Percentiles rank a stretch among this genome's conserved stretches.
Evolutionary conservation across 768 basidiomycete species (phyloP).

Genomic region (Agrocybe chaxingu): DNA sequence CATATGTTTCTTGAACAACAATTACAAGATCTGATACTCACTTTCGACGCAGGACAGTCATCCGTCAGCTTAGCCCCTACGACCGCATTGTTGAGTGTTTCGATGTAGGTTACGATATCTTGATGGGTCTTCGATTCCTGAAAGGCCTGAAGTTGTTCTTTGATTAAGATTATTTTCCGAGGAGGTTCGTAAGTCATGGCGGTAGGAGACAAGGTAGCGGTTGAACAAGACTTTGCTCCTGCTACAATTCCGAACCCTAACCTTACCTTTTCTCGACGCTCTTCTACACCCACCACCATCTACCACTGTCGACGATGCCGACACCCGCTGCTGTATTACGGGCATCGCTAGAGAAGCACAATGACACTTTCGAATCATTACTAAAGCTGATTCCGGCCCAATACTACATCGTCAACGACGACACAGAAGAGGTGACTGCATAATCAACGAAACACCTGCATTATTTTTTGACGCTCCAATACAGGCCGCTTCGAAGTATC

Average conservation of each 20-base stretch:
- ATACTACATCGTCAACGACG: slow-evolving; percentile 77
- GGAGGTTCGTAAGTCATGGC: slow-evolving; percentile 47
- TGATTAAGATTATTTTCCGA: slow-evolving; percentile 71
- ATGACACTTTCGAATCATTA: slow-evolving; percentile 80
- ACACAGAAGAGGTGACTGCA: slow-evolving; percentile 56
- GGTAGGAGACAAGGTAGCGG: too few species aligned
- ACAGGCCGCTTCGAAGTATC: slow-evolving; percentile 64
- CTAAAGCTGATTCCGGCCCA: slow-evolving; percentile 85
- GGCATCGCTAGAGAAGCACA: slow-evolving; percentile 76
- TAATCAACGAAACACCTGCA: background rate
- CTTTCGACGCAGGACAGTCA: slow-evolving; percentile 52
- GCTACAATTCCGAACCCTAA: too few species aligned
- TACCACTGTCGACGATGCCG: slow-evolving; percentile 32
- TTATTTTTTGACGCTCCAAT: background rate
- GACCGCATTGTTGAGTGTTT: slow-evolving; percentile 71
- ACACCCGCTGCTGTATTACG: slow-evolving; percentile 48
- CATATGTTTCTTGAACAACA: slow-evolving; percentile 4
- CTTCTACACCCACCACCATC: too few species aligned
- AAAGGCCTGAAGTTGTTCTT: slow-evolving; percentile 79
- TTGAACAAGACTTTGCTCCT: too few species aligned
- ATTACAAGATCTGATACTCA: slow-evolving; percentile 32
- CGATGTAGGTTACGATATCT: slow-evolving; percentile 67
- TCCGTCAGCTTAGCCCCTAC: slow-evolving; percentile 76
- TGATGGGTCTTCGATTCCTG: slow-evolving; percentile 69
- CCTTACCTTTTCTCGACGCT: too few species aligned